Evolutionary conservation across 73 alveolate species (phyloP).

Genomic region (Symbiodinium natans): DNA sequence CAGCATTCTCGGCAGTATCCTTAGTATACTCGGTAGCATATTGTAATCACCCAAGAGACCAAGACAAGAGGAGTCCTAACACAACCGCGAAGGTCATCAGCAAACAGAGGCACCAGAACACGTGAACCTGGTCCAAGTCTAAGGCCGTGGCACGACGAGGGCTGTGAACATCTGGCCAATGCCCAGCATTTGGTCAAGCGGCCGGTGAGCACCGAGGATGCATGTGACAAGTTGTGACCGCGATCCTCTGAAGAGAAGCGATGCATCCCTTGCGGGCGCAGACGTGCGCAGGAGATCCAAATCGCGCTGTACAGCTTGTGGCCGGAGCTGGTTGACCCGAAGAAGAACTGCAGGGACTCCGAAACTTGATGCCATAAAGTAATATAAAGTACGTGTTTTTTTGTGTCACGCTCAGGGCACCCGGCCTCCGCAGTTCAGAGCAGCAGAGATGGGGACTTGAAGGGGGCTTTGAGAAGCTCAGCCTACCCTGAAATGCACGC

Average conservation of each 20-base stretch:
- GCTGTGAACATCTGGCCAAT: conserved; percentile 11
- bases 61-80: too few relatives aligned
- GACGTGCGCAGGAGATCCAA: conserved; percentile 41
- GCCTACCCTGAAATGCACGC: neutral
- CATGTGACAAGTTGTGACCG: neutral
- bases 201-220: conserved; percentile 85
- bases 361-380: neutral
- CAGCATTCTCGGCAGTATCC: too few relatives aligned
- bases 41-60: too few relatives aligned
- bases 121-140: too few relatives aligned
- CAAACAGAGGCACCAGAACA: too few relatives aligned
- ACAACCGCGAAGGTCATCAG: too few relatives aligned
- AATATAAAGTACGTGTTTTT: too few relatives aligned
- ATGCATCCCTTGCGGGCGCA: neutral
- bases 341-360: neutral
- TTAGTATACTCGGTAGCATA: too few relatives aligned
- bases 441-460: neutral
- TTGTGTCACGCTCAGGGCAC: too few relatives aligned
- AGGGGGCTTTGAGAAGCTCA: neutral
- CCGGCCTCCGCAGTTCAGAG: too few relatives aligned
- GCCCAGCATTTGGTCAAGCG: conserved; percentile 60
- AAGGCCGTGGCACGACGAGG: conserved; percentile 55
- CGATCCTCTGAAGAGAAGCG: neutral
- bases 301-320: conserved; percentile 74
- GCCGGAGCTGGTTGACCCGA: conserved; percentile 67